These are phyloP conservation scores for Rhodotorula babjevae DNA, from an alignment of 768 basidiomycete genomes.

Conservation along the genomic window DNA sequence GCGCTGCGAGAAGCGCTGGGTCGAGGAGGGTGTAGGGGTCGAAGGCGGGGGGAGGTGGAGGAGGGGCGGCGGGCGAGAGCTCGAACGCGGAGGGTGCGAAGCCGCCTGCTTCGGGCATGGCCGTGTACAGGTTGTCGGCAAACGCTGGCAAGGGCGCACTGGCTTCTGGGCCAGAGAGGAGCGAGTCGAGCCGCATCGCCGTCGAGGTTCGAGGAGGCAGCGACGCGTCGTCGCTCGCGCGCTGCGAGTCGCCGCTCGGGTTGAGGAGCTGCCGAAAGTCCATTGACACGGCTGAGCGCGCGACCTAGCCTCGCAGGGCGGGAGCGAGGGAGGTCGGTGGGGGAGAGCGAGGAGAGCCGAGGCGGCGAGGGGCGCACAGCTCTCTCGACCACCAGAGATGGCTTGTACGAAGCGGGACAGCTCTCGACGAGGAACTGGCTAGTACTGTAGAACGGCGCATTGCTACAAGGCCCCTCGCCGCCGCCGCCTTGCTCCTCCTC, in stretches of 20 bases:
- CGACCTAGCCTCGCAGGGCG: not conserved
- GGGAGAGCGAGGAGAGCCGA: not conserved
- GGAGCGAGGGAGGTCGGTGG: no score
- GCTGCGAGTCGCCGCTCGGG: not conserved
- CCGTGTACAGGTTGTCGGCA: not conserved
- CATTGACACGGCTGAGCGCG: not conserved
- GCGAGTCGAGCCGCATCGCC: not conserved
- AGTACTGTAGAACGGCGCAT: no score
- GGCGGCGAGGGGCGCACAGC: no score
- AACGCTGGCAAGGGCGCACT: not conserved
- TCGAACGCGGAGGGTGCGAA: not conserved
- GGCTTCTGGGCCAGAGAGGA: not conserved
- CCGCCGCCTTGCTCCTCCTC: no score
- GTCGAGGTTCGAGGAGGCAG: not conserved
- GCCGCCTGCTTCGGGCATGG: not conserved
- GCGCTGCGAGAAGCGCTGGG: not conserved
- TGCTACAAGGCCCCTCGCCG: no score
- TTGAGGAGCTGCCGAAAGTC: constrained; percentile 17
- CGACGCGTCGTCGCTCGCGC: not conserved
- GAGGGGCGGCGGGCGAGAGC: not conserved
- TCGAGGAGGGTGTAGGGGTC: not conserved
- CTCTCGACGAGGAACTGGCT: no score
- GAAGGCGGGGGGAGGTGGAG: not conserved
- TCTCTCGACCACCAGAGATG: no score
- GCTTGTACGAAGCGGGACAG: no score